These are phyloP conservation scores for Acorus gramineus DNA, from an alignment of 106 monocot species.

Conservation along the genomic window DNA sequence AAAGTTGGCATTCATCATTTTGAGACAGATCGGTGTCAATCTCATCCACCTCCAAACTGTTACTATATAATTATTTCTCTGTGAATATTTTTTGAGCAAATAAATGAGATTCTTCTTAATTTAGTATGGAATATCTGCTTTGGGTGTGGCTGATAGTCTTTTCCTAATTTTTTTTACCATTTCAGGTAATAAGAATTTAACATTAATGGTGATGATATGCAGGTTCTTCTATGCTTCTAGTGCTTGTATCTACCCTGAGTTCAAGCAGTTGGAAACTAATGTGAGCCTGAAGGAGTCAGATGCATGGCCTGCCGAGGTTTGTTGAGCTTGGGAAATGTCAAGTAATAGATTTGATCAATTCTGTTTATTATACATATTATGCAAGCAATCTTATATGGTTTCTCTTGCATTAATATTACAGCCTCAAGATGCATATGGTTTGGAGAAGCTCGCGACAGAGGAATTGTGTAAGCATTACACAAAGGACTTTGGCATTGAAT, in stretches of 20 bases:
- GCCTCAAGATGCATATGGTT: constrained; percentile 95
- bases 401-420: constrained; percentile 6
- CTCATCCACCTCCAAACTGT: too few relatives aligned
- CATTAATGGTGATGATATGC: constrained; percentile 1
- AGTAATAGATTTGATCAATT: too few relatives aligned
- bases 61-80: too few relatives aligned
- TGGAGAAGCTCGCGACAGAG: constrained; percentile 86
- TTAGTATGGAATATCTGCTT: too few relatives aligned
- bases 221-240: constrained; percentile 95
- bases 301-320: constrained; percentile 95
- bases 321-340: constrained; percentile 1
- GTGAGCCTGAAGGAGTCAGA: constrained; percentile 88
- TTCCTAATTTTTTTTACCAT: not conserved
- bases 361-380: too few relatives aligned
- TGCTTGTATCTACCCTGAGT: constrained; percentile 90
- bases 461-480: constrained; percentile 89
- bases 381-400: too few relatives aligned
- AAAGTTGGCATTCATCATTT: too few relatives aligned
- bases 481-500: constrained; percentile 82
- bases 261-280: constrained; percentile 89
- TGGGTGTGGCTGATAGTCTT: too few relatives aligned
- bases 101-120: too few relatives aligned
- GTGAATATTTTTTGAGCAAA: too few relatives aligned
- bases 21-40: too few relatives aligned
- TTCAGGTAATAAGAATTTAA: not conserved